phyloP scores from a whole-genome alignment of 106 monocot species.

The Dendrobium chrysotoxum region DNA sequence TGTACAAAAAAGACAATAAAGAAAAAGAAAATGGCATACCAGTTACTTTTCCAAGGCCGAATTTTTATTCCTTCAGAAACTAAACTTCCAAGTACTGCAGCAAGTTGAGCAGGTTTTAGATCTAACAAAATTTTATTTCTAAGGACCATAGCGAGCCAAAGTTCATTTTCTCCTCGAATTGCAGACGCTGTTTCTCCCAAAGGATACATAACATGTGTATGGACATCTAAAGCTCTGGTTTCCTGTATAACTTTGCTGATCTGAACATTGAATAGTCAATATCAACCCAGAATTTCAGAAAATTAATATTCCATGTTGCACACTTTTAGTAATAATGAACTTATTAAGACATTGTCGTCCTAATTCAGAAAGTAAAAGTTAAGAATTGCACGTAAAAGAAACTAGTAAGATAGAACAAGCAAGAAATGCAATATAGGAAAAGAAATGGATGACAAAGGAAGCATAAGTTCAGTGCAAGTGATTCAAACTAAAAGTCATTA shows the following conservation, averaged over 20 bases:
- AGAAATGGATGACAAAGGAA: not conserved
- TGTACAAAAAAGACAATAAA: constrained; percentile 10
- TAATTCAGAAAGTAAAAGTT: not conserved
- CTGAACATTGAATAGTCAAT: constrained; percentile 20
- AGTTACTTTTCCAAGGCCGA: constrained; percentile 79
- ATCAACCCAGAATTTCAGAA: not conserved
- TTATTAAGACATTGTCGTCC: not conserved
- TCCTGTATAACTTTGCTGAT: constrained; percentile 94
- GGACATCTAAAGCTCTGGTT: constrained; percentile 76
- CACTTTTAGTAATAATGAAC: not conserved
- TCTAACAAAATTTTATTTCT: constrained; percentile 73
- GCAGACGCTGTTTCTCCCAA: constrained; percentile 92
- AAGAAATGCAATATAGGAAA: not conserved
- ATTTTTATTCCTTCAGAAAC: constrained; percentile 97
- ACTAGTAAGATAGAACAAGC: not conserved
- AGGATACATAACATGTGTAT: constrained; percentile 75
- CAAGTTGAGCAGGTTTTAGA: constrained; percentile 90
- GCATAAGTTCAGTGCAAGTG: not conserved
- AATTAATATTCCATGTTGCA: not conserved
- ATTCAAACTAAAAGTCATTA: no score
- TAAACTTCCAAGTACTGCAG: constrained; percentile 83
- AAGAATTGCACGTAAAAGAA: not conserved
- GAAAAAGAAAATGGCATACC: constrained; percentile 22
- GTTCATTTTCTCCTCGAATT: constrained; percentile 91
- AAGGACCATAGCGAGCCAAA: constrained; percentile 95